Evolutionary conservation across 2,329 filamentous ascomycete genomes (phyloP), one percentile per base, ranked within the genome.

Genomic region (Aspergillus pseudoviridinutans): DNA sequence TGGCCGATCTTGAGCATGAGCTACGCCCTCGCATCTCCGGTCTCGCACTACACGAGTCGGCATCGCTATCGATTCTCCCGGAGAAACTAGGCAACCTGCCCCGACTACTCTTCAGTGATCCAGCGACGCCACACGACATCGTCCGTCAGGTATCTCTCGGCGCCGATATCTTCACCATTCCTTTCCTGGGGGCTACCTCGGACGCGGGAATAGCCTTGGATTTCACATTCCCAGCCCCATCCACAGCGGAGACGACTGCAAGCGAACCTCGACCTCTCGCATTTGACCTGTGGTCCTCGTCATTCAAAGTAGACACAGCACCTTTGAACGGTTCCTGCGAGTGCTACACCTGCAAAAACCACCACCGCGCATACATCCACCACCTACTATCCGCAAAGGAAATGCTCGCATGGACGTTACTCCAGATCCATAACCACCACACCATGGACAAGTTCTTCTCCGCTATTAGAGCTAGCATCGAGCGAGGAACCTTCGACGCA

Each of bases 351-450:
- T 99, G 94, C 79, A 84, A 80, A 1, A 84, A 83, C 20, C 93
- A 97, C 73, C 91, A 96, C 74, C 81, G 88, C 51, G 93, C 94
- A 0, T 99, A 90, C 74, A 70, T 99, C 38, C 88, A 92, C 63
- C 94, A 99, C 73, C 82, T 97, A 1, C 84, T 99, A 5, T 82
- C 85, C 50, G 92, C 94, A 0, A 95, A 92, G 69, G 94, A 99
- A 75, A 97, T 99, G 94, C 85, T 97, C 4, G 93, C 89, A 25
- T 99, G 94, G 94, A 90, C 88, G 0, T 81, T 99, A 7, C 80
- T 99, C 7, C 93, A 97, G 72, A 82, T 96, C 3, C 94, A 99
- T 76, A 99, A 99, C 71, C 87, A 95, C 71, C 82, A 87, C 59
- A 76, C 89, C 7, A 74, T 96, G 54, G 82, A 84, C 49, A 67